phyloP scores from a whole-genome alignment of 306 rosid genomes.

The Dryas alaskensis region DNA sequence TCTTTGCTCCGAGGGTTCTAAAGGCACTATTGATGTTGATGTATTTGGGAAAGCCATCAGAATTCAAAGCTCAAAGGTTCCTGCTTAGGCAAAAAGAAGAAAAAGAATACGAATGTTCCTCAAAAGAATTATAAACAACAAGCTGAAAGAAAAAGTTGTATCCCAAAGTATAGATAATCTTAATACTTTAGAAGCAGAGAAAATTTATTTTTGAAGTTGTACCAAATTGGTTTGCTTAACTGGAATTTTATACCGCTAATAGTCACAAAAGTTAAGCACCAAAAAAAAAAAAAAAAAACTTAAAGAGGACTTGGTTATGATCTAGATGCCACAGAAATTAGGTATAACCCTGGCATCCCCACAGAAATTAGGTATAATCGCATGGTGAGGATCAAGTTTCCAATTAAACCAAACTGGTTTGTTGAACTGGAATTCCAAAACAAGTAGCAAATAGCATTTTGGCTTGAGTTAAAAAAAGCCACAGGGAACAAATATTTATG shows the following conservation, averaged over 20 bases:
- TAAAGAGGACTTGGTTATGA: background rate
- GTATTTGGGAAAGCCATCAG: constrained; percentile 50
- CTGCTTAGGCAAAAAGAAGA: constrained; percentile 32
- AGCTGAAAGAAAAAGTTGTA: background rate
- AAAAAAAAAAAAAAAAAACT: background rate
- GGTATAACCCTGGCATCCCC: background rate
- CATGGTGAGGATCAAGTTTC: background rate
- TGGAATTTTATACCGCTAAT: background rate
- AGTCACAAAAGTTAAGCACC: background rate
- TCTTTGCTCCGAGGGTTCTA: constrained; percentile 56
- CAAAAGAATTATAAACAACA: background rate
- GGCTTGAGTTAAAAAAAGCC: background rate
- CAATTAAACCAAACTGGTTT: background rate
- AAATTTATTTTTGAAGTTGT: background rate
- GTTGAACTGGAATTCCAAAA: background rate
- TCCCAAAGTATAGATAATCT: background rate
- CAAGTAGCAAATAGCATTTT: background rate
- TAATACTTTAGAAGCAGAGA: background rate
- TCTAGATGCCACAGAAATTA: background rate
- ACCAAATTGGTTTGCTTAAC: background rate
- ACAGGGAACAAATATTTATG: too few species aligned
- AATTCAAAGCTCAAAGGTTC: constrained; percentile 32
- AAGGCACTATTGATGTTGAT: constrained; percentile 32
- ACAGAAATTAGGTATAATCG: background rate
- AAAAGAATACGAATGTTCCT: background rate